phyloP scores from a whole-genome alignment of 257 asterid genomes.

The Solanum boliviense region DNA sequence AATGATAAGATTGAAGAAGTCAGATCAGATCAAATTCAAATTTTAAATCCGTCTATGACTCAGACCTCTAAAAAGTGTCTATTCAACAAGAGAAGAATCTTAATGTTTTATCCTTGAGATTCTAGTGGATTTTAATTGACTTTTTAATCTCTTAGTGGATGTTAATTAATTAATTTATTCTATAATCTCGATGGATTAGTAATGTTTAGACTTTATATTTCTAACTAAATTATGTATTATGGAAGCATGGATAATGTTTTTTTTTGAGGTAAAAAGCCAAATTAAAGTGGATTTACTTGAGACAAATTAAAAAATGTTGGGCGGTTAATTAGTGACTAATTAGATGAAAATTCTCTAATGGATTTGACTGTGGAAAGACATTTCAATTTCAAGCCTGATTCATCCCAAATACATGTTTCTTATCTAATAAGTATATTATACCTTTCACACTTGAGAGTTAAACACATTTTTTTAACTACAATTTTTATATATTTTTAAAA shows the following conservation, averaged over 20 bases:
- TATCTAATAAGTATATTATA: background rate
- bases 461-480: background rate
- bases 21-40: background rate
- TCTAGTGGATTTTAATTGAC: background rate
- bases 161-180: background rate
- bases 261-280: background rate
- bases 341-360: background rate
- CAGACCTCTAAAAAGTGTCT: background rate
- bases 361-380: background rate
- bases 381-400: background rate
- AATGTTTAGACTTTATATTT: background rate
- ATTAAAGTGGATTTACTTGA: background rate
- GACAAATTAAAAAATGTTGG: background rate
- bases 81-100: background rate
- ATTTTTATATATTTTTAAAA: background rate
- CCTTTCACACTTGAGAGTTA: background rate
- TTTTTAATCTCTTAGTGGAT: background rate
- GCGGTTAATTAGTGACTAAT: background rate
- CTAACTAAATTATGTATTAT: background rate
- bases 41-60: background rate
- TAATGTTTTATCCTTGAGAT: background rate
- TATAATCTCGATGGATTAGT: background rate
- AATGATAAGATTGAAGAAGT: no score
- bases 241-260: background rate
- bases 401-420: background rate